Base-by-base conservation (phyloP, 495 filamentous ascomycete species). In the Aspergillus homomorphus region DNA sequence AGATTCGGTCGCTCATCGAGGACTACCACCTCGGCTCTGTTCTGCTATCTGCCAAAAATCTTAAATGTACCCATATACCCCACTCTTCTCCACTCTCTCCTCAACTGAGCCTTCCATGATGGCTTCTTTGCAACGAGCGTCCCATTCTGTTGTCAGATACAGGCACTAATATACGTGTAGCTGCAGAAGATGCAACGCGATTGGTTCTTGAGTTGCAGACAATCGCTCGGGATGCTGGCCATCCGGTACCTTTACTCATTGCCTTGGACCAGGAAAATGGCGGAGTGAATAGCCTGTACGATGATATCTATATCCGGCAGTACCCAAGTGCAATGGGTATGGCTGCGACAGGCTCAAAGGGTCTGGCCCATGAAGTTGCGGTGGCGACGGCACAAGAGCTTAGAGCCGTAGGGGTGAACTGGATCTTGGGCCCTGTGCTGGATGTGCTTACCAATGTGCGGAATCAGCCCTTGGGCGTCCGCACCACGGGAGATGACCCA, bases 201-300 rank as follows among this genome's bases (percentile, higher is more conserved):
- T 76, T 96, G 45, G 88, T 92, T 33, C 84, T 92, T 53, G 89
- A 96, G 65, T 78, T 96, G 43, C 91, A 96, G 70, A 91, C 87
- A 56, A 91, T 91, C 67, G 91, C 91, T 23, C 87, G 88, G 66
- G 80, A 93, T 76, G 88, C 91, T 54, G 89, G 91, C 44, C 91
- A 96, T 69, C 87, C 87, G 2, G 86, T 92, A 3, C 91, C 91
- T 14, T 74, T 96, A 23, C 76, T 90, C 55, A 96, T 96, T 64
- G 89, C 89, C 15, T 67, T 96, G 38, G 91, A 96, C 67, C 91
- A 96, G 65, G 91, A 96, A 69, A 96, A 96, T 88, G 91, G 91
- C 49, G 91, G 91, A 4, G 91, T 96, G 66, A 96, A 96, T 74
- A 93, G 89, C 70, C 79, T 96, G 16, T 96, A 90, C 66, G 91